Evolutionary conservation across 805 yeast species (phyloP).

Genomic region (Ascoidea asiatica): DNA sequence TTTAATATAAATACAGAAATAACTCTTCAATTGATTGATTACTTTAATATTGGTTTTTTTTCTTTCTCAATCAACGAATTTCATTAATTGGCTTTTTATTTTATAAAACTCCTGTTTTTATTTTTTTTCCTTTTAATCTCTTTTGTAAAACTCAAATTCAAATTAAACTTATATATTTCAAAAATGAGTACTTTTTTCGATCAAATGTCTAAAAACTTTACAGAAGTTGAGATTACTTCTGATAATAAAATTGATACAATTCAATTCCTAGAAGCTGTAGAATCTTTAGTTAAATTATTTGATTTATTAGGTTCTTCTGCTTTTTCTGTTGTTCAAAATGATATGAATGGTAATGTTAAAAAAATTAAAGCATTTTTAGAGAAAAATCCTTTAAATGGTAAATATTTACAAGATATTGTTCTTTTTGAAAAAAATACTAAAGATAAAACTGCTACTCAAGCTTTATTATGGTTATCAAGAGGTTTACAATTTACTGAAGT

Average conservation of each 20-base stretch:
- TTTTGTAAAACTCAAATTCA: too few relatives aligned
- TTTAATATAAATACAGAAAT: too few relatives aligned
- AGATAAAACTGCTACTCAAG: constrained; percentile 76
- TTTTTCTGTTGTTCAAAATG: constrained; percentile 72
- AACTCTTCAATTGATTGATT: too few relatives aligned
- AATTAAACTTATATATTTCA: too few relatives aligned
- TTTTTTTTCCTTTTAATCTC: too few relatives aligned
- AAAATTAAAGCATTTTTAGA: constrained; percentile 58
- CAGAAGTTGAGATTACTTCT: constrained; percentile 51
- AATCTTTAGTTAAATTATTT: constrained; percentile 69
- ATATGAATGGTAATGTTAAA: constrained; percentile 75
- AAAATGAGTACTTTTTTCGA: constrained; percentile 71
- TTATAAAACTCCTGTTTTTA: too few relatives aligned
- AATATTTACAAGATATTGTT: constrained; percentile 70
- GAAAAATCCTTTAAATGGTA: constrained; percentile 45
- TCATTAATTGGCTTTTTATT: too few relatives aligned
- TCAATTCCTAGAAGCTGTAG: constrained; percentile 72
- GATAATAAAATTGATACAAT: constrained; percentile 58
- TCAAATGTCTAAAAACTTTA: constrained; percentile 58
- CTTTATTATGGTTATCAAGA: constrained; percentile 72
- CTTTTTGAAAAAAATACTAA: constrained; percentile 56
- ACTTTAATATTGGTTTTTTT: too few relatives aligned
- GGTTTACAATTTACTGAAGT: constrained; percentile 86
- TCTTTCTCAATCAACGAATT: too few relatives aligned
- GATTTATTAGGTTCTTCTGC: constrained; percentile 80